Evolutionary conservation across 2,329 filamentous ascomycete genomes (phyloP).

Genomic region (Trichoderma brevicompactum): DNA sequence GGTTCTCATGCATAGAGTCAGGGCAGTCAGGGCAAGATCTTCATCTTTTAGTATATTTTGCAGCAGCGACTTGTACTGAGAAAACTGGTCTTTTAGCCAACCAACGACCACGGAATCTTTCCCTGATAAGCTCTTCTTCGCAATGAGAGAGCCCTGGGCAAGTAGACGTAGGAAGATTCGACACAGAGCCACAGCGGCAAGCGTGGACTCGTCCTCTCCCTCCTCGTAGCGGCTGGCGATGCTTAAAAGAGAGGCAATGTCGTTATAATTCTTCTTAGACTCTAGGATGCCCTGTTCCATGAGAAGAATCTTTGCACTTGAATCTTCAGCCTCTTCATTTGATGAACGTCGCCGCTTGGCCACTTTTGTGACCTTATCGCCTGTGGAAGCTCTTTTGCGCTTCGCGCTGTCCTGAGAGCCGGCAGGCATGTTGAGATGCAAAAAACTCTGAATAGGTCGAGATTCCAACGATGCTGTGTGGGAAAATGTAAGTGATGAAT

Average conservation of each 20-base stretch:
- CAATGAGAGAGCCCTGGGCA: conserved; percentile 70
- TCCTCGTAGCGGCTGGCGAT: conserved; percentile 54
- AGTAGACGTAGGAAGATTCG: conserved; percentile 83
- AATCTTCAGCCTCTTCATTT: conserved; percentile 53
- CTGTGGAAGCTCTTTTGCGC: conserved; percentile 55
- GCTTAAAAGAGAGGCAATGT: conserved; percentile 74
- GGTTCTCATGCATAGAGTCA: conserved; percentile 82
- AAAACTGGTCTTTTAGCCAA: conserved; percentile 78
- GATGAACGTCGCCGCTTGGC: conserved; percentile 59
- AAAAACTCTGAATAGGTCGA: conserved; percentile 8
- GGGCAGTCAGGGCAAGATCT: conserved; percentile 67
- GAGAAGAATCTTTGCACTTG: conserved; percentile 68
- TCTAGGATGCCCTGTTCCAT: conserved; percentile 82
- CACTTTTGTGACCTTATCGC: conserved; percentile 38
- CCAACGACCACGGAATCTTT: conserved; percentile 74
- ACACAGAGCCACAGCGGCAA: conserved; percentile 80
- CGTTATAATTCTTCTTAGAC: conserved; percentile 90
- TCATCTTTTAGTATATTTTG: conserved; percentile 65
- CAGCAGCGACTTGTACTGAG: conserved; percentile 70
- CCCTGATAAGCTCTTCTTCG: conserved; percentile 67
- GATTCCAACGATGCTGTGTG: neutral
- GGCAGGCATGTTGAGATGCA: conserved; percentile 18
- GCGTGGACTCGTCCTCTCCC: conserved; percentile 58
- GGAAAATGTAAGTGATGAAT: neutral
- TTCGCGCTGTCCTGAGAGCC: conserved; percentile 46